phyloP scores from a whole-genome alignment of 768 basidiomycete species.

The Kwoniella sp. region DNA sequence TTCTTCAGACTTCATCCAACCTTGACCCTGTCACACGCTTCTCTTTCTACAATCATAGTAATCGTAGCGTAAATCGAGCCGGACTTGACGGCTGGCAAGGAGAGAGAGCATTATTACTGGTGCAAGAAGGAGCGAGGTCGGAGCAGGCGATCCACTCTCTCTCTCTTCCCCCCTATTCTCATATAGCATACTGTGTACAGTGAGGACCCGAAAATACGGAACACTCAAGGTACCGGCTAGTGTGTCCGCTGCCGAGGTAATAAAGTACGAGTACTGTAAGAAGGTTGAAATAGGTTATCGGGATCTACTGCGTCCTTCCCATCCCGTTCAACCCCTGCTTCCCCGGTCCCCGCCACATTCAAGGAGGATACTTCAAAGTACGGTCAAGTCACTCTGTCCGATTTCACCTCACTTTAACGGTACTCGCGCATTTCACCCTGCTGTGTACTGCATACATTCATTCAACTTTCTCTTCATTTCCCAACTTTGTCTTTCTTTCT shows the following conservation, averaged over 20 bases:
- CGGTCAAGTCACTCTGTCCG: background rate
- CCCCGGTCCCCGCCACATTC: constrained; percentile 1
- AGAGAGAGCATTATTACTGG: background rate
- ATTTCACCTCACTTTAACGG: background rate
- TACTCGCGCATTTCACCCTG: background rate
- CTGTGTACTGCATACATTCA: background rate
- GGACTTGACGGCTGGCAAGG: background rate
- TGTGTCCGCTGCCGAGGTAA: background rate
- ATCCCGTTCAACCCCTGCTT: background rate
- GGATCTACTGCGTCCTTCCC: background rate
- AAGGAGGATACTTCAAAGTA: background rate
- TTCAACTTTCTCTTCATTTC: background rate
- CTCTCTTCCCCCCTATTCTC: background rate
- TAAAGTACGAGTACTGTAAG: no score
- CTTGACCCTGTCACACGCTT: no score
- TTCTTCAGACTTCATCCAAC: no score
- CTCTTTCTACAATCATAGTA: no score
- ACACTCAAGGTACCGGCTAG: background rate
- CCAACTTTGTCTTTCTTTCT: background rate
- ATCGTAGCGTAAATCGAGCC: no score
- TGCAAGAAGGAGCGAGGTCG: no score
- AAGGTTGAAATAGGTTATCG: background rate
- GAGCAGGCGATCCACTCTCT: background rate
- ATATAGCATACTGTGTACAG: no score
- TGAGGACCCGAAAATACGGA: background rate